Conservation (phyloP, 31 red algal species). For the Endocladia muricata region DNA sequence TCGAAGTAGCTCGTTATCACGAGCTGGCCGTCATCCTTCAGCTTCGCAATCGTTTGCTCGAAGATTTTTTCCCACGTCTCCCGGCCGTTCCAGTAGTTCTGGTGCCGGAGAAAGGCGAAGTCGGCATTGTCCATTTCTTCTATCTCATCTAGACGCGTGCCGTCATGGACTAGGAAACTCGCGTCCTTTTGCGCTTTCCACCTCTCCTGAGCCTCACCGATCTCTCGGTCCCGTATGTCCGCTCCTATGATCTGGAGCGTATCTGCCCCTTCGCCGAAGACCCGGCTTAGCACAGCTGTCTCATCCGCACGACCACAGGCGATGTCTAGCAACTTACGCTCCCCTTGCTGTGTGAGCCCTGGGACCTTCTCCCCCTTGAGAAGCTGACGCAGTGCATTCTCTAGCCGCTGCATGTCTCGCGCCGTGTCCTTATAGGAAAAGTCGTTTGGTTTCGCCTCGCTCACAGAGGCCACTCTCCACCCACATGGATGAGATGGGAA, state of each 20-base stretch:
- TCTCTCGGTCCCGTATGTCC: neutral
- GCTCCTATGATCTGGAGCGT: neutral
- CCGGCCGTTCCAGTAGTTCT: constrained; percentile 1
- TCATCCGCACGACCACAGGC: too few relatives aligned
- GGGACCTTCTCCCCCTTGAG: too few relatives aligned
- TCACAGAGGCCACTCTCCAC: too few relatives aligned
- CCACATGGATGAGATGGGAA: too few relatives aligned
- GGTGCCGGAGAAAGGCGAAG: neutral
- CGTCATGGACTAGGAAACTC: neutral
- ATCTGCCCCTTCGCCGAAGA: too few relatives aligned
- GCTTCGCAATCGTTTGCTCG: neutral
- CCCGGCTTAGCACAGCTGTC: too few relatives aligned
- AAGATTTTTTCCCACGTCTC: neutral
- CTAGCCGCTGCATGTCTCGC: too few relatives aligned
- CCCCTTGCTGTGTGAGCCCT: too few relatives aligned
- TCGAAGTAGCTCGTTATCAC: neutral
- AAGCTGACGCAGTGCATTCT: too few relatives aligned
- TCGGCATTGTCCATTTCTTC: neutral
- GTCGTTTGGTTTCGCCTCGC: too few relatives aligned
- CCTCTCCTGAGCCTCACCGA: neutral
- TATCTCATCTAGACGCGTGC: neutral
- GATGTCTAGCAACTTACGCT: too few relatives aligned
- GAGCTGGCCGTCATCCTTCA: neutral
- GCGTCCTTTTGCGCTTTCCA: neutral
- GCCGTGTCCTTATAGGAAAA: too few relatives aligned